Evolutionary conservation across 768 basidiomycete species (phyloP), one percentile per base, ranked within the genome.

Genomic region (Termitomyces eurrhizus): DNA sequence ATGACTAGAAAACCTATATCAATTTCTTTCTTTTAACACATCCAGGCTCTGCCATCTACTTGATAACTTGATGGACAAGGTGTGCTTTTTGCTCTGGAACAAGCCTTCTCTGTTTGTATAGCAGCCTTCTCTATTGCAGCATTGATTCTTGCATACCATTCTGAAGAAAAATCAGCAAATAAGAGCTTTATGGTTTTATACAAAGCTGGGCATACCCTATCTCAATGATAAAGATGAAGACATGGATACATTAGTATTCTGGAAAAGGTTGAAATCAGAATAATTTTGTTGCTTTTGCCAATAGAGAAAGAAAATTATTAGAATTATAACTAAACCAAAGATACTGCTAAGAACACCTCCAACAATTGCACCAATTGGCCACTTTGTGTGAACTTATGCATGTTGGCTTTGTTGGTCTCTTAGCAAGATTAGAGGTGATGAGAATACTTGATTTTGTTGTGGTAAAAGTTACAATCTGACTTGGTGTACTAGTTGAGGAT

Each of bases 41-140:
- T 60, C 58, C 9, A 51, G 55, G 45, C 45, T 54, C 36, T 52
- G 51, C 33, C 41, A 36, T 6, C 56, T 58, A 24, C 26, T 48
- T 29, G 41, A 32, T 44, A 36, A 13, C 37, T 36, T 14, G 41
- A 16, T n/a, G 11, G 16, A 3, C 18, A 53, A 55, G 35, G 24
- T n/a, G 26, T 37, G 21, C 50, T 57, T 18, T 32, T 45, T 35
- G 55, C 18, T 33, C 58, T 51, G 26, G 50, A 59, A 7, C 55
- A 58, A 44, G 55, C 55, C 33, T 29, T n/a, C 42, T 59, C 45
- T 18, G 62, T 53, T 35, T 63, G 42, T 18, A 29, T 57, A 29
- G 50, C 58, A 11, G 62, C 62, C 26, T 63, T 55, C 4, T 44
- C 21, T 58, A 63, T 60, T 4, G 62, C 51, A 24, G 53, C 42